Conservation (phyloP, 768 basidiomycete species). For the Rhodotorula diobovata region DNA sequence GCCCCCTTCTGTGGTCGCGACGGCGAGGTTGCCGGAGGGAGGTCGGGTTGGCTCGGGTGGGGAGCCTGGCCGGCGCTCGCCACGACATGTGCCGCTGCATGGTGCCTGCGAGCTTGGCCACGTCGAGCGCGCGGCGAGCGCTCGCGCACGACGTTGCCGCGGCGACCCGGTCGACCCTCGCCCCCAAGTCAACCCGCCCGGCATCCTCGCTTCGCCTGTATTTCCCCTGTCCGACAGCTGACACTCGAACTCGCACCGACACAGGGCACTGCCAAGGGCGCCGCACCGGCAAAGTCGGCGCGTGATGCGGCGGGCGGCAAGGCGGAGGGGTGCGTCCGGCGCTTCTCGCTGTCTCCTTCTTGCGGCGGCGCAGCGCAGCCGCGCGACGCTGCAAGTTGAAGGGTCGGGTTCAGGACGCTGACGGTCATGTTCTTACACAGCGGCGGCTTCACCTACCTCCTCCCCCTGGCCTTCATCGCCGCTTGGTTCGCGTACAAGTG, state of each 20-base stretch:
- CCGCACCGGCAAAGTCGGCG: constrained; percentile 45
- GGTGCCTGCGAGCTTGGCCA: no score
- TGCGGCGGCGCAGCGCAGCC: no score
- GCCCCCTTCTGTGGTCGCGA: background rate
- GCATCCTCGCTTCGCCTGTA: background rate
- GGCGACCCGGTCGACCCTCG: no score
- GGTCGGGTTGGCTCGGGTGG: no score
- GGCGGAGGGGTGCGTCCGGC: constrained; percentile 56
- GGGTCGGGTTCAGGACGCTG: background rate
- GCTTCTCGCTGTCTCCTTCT: background rate
- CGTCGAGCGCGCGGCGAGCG: no score
- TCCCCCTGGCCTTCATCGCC: constrained; percentile 71
- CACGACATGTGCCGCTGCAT: no score
- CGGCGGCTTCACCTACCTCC: constrained; percentile 70
- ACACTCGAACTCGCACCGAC: background rate
- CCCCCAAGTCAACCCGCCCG: no score
- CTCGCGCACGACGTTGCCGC: no score
- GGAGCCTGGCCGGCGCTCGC: no score
- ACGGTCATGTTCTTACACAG: constrained; percentile 6
- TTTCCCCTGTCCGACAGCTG: background rate
- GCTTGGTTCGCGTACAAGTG: constrained; percentile 70
- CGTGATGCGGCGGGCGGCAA: constrained; percentile 56
- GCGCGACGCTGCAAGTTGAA: no score
- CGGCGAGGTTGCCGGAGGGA: background rate
- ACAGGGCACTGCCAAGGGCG: constrained; percentile 47